Evolutionary conservation across 352 stramenopile genomes (phyloP).

Genomic region (Achlya hypogyna): DNA sequence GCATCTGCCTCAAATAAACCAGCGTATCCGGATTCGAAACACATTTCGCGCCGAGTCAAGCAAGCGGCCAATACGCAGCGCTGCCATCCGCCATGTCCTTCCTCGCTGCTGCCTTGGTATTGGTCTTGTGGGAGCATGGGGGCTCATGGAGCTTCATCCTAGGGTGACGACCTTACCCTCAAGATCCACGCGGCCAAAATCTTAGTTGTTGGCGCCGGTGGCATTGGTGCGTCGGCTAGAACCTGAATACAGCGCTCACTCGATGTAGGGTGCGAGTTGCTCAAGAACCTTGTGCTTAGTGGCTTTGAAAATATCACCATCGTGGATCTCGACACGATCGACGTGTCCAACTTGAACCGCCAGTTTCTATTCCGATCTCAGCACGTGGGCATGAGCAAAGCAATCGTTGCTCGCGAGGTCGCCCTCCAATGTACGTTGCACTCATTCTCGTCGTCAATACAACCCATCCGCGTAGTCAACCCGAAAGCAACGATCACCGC

Average conservation of each 20-base stretch:
- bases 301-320: slow-evolving; percentile 90
- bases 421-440: slow-evolving; percentile 31
- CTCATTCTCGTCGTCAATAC: not conserved
- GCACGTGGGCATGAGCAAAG: slow-evolving; percentile 97
- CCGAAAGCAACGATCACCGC: slow-evolving; percentile 81
- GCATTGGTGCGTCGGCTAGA: slow-evolving; percentile 80
- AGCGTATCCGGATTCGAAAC: not conserved
- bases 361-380: slow-evolving; percentile 98
- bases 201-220: slow-evolving; percentile 95
- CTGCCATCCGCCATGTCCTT: not conserved
- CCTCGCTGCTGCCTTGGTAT: slow-evolving; percentile 5
- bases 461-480: slow-evolving; percentile 57
- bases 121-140: not conserved
- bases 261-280: slow-evolving; percentile 89
- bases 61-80: not conserved
- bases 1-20: not conserved
- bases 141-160: not conserved
- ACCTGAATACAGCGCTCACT: not conserved
- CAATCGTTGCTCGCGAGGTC: slow-evolving; percentile 74
- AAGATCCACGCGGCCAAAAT: slow-evolving; percentile 84
- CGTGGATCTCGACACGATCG: slow-evolving; percentile 99
- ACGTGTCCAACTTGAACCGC: slow-evolving; percentile 99
- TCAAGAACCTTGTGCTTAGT: slow-evolving; percentile 98
- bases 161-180: slow-evolving; percentile 47
- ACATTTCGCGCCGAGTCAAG: not conserved